Percentiles rank a stretch among this genome's conserved stretches.
These are phyloP conservation scores for Rubia peregrina DNA, from an alignment of 305 asterid species.

Conservation along the genomic window DNA sequence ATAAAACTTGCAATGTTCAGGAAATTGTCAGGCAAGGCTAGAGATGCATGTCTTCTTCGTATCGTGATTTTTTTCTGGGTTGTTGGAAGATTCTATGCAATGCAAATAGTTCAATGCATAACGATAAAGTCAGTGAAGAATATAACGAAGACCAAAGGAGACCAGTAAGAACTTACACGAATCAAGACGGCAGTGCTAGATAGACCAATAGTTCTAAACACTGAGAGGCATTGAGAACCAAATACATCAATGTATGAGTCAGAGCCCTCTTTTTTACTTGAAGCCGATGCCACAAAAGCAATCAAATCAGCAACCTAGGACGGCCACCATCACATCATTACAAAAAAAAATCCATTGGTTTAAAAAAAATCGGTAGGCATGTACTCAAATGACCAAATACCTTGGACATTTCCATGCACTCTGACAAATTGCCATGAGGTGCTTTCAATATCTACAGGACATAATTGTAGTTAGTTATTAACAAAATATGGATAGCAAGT, in stretches of 20 bases:
- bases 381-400: slow-evolving; percentile 30
- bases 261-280: slow-evolving; percentile 37
- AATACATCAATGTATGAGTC: slow-evolving; percentile 62
- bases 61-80: slow-evolving; percentile 61
- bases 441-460: slow-evolving; percentile 71
- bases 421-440: slow-evolving; percentile 70
- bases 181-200: slow-evolving; percentile 86
- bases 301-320: slow-evolving; percentile 90
- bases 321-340: slow-evolving; percentile 6
- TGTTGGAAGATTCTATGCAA: slow-evolving; percentile 63
- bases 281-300: slow-evolving; percentile 86
- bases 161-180: slow-evolving; percentile 48
- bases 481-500: not conserved
- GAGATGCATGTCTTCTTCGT: slow-evolving; percentile 59
- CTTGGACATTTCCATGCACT: slow-evolving; percentile 99
- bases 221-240: slow-evolving; percentile 87
- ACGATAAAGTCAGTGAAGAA: not conserved
- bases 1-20: slow-evolving; percentile 80
- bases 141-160: not conserved
- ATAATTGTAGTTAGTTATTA: slow-evolving; percentile 16
- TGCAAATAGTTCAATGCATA: slow-evolving; percentile 8
- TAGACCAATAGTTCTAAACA: slow-evolving; percentile 78
- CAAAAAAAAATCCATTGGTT: not conserved
- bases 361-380: not conserved
- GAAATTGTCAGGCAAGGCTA: slow-evolving; percentile 74